These are phyloP conservation scores for Chaetomium olivaceum DNA, from an alignment of 2,329 filamentous ascomycete genomes.

Conservation along the genomic window DNA sequence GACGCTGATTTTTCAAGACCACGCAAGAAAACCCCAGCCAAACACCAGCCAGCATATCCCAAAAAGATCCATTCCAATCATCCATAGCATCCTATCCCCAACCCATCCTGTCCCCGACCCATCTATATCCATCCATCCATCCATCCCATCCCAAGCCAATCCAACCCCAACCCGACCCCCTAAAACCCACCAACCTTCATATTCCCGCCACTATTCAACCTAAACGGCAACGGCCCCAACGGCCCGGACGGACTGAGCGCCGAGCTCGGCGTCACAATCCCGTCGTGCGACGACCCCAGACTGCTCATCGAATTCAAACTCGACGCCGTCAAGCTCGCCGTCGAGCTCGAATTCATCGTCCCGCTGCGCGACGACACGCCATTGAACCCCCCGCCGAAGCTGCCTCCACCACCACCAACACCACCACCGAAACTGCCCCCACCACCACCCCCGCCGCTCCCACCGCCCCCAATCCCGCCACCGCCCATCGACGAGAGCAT, in stretches of 20 bases:
- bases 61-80: background rate
- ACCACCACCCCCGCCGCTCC: slow-evolving; percentile 23
- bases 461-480: background rate
- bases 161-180: slow-evolving; percentile 4
- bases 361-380: slow-evolving; percentile 46
- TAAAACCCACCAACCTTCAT: slow-evolving; percentile 35
- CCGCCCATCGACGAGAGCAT: slow-evolving; percentile 46
- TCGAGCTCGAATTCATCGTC: slow-evolving; percentile 60
- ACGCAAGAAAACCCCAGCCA: background rate
- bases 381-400: slow-evolving; percentile 30
- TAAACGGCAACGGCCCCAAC: slow-evolving; percentile 32
- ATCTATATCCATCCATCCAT: background rate
- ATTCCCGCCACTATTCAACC: slow-evolving; percentile 32
- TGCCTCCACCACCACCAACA: slow-evolving; percentile 30
- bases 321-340: slow-evolving; percentile 55
- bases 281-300: slow-evolving; percentile 36
- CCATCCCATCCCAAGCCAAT: background rate
- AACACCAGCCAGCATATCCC: slow-evolving; percentile 7
- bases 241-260: slow-evolving; percentile 34
- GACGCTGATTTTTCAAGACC: background rate
- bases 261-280: slow-evolving; percentile 36
- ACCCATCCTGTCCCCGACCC: background rate
- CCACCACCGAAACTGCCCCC: background rate
- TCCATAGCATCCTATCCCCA: background rate
- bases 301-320: slow-evolving; percentile 45